A percentile compares a stretch with the other conserved stretches of the same genome.
Conservation (phyloP, 1,139 yeast species). For the Scheffersomyces illinoinensis region DNA sequence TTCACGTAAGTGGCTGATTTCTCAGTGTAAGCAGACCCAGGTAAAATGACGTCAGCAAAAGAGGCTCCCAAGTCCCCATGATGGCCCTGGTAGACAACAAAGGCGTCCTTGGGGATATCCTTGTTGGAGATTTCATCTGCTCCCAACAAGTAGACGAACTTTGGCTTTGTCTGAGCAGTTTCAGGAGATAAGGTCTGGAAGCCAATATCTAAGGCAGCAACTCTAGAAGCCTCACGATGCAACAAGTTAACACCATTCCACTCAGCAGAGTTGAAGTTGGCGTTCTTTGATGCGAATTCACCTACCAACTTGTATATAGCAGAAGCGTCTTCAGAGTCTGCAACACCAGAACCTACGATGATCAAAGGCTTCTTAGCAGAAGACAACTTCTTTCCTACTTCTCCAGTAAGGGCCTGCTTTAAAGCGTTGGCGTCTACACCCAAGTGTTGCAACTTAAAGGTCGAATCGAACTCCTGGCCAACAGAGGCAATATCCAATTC, state of each 20-base stretch:
- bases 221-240: slow-evolving; percentile 86
- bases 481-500: slow-evolving; percentile 67
- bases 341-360: slow-evolving; percentile 80
- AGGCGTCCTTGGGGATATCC: slow-evolving; percentile 81
- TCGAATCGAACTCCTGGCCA: slow-evolving; percentile 78
- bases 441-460: slow-evolving; percentile 64
- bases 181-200: slow-evolving; percentile 60
- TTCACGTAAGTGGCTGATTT: slow-evolving; percentile 86
- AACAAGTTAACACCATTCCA: slow-evolving; percentile 85
- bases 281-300: slow-evolving; percentile 58
- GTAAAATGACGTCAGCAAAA: slow-evolving; percentile 82
- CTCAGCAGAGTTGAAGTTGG: slow-evolving; percentile 64
- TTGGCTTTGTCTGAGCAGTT: slow-evolving; percentile 56
- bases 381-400: slow-evolving; percentile 67
- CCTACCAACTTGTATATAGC: slow-evolving; percentile 65
- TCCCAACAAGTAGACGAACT: slow-evolving; percentile 77
- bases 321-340: slow-evolving; percentile 65
- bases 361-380: slow-evolving; percentile 75
- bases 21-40: slow-evolving; percentile 89
- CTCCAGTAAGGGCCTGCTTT: slow-evolving; percentile 63
- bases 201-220: slow-evolving; percentile 85
- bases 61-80: slow-evolving; percentile 93
- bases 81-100: slow-evolving; percentile 89
- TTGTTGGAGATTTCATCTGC: slow-evolving; percentile 77
- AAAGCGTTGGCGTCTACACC: slow-evolving; percentile 65